These are phyloP conservation scores for Microascus cirrosus DNA, from an alignment of 2,329 filamentous ascomycete species.

Conservation along the genomic window DNA sequence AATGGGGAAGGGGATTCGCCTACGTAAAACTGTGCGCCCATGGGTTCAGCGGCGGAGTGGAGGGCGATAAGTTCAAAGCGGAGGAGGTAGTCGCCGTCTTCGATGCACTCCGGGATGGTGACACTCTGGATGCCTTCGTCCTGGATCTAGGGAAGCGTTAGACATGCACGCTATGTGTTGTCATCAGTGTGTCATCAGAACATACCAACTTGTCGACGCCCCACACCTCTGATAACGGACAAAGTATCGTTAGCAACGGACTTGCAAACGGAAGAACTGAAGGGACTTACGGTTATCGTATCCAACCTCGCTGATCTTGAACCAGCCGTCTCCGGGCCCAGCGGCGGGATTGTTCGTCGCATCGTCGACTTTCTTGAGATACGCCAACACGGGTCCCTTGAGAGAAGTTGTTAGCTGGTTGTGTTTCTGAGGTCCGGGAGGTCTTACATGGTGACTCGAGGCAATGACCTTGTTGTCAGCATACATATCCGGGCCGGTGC, in stretches of 20 bases:
- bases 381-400: slow-evolving; percentile 35
- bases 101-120: slow-evolving; percentile 38
- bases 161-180: too few relatives aligned
- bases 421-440: too few relatives aligned
- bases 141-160: neutral
- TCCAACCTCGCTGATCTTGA: slow-evolving; percentile 32
- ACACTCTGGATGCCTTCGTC: slow-evolving; percentile 24
- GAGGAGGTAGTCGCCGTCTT: slow-evolving; percentile 45
- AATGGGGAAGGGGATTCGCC: too few relatives aligned
- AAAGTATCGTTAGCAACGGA: too few relatives aligned
- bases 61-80: slow-evolving; percentile 49
- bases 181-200: too few relatives aligned
- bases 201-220: too few relatives aligned
- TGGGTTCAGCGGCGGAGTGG: slow-evolving; percentile 30
- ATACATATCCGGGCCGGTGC: too few relatives aligned
- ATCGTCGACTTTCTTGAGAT: slow-evolving; percentile 41
- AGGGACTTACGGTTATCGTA: neutral
- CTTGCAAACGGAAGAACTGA: too few relatives aligned
- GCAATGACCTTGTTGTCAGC: slow-evolving; percentile 39
- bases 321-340: slow-evolving; percentile 29
- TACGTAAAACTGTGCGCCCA: slow-evolving; percentile 32
- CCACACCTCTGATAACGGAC: too few relatives aligned
- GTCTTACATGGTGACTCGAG: slow-evolving; percentile 31
- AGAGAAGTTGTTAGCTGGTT: too few relatives aligned
- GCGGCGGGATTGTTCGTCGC: slow-evolving; percentile 23